Evolutionary conservation across 2,329 filamentous ascomycete species (phyloP).

Genomic region (Macrophomina pseudophaseolina): DNA sequence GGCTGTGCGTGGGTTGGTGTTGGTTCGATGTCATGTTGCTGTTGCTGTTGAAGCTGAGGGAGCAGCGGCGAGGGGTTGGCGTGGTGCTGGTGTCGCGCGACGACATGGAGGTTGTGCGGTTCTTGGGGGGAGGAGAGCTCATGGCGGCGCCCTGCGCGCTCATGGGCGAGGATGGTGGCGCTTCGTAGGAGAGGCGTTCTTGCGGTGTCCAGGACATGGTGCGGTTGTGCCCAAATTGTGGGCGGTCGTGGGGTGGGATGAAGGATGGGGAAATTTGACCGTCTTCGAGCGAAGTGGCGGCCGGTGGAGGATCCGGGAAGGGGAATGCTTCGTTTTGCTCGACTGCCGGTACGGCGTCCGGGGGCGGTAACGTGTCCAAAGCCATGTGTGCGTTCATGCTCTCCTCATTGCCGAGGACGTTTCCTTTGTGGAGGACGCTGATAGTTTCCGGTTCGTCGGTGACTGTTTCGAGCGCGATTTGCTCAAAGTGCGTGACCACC

Average conservation of each 20-base stretch:
- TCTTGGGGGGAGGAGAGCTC: not conserved
- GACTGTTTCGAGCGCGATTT: constrained; percentile 27
- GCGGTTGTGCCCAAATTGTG: constrained; percentile 7
- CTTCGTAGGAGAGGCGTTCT: constrained; percentile 1
- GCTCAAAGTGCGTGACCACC: constrained; percentile 25
- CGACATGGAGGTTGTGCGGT: not conserved
- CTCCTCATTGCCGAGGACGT: constrained; percentile 30
- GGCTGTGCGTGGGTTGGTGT: not conserved
- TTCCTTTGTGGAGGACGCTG: constrained; percentile 28
- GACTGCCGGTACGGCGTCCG: not conserved
- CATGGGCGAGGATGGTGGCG: constrained; percentile 14
- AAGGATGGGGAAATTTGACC: constrained; percentile 2
- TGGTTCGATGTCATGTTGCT: not conserved
- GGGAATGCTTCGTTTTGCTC: constrained; percentile 28
- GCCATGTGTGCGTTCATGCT: constrained; percentile 33
- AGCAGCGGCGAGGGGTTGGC: not conserved
- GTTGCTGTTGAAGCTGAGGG: too few relatives aligned
- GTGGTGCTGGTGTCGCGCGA: not conserved
- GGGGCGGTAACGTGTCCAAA: constrained; percentile 22
- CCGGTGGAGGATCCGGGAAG: constrained; percentile 19
- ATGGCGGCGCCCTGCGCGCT: constrained; percentile 2
- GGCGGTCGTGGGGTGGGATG: not conserved
- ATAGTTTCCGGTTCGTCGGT: constrained; percentile 24
- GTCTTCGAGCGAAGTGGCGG: not conserved
- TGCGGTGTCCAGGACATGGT: constrained; percentile 24